Evolutionary conservation across 352 stramenopile species (phyloP).

Genomic region (Globisporangium splendens): DNA sequence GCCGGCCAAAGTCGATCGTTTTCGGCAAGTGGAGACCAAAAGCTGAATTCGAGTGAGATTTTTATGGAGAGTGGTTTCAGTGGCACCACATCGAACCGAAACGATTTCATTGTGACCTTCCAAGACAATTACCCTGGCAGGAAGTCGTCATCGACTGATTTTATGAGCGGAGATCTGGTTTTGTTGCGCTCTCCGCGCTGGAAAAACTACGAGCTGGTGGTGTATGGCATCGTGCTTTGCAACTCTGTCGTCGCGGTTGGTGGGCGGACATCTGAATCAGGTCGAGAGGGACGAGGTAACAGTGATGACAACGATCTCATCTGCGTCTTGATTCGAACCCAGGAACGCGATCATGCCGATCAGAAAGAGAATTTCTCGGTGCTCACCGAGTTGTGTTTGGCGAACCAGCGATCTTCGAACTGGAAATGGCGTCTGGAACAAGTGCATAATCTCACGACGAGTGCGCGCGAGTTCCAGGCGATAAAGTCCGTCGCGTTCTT

Average conservation of each 20-base stretch:
- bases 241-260: conserved; percentile 59
- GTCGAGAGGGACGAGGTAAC: conserved; percentile 1
- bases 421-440: conserved; percentile 68
- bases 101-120: conserved; percentile 70
- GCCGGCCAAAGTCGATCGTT: conserved; percentile 15
- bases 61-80: conserved; percentile 74
- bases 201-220: conserved; percentile 49
- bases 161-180: conserved; percentile 62
- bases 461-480: conserved; percentile 77
- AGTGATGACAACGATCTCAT: conserved; percentile 41
- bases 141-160: conserved; percentile 23
- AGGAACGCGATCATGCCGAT: conserved; percentile 18
- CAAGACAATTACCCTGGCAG: conserved; percentile 17
- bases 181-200: conserved; percentile 53
- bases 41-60: conserved; percentile 49
- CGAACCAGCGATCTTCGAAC: conserved; percentile 48
- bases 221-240: conserved; percentile 69
- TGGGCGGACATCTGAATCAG: conserved; percentile 2
- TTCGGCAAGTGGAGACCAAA: conserved; percentile 1
- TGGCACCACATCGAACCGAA: conserved; percentile 27
- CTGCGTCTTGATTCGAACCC: conserved; percentile 56
- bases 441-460: conserved; percentile 74
- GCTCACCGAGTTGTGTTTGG: conserved; percentile 64
- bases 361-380: conserved; percentile 35
- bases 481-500: conserved; percentile 63